Percentiles rank a stretch among this genome's conserved stretches.
Evolutionary conservation across 225 moss, liverwort and hornwort genomes (phyloP).

Genomic region (Neckera pumila): DNA sequence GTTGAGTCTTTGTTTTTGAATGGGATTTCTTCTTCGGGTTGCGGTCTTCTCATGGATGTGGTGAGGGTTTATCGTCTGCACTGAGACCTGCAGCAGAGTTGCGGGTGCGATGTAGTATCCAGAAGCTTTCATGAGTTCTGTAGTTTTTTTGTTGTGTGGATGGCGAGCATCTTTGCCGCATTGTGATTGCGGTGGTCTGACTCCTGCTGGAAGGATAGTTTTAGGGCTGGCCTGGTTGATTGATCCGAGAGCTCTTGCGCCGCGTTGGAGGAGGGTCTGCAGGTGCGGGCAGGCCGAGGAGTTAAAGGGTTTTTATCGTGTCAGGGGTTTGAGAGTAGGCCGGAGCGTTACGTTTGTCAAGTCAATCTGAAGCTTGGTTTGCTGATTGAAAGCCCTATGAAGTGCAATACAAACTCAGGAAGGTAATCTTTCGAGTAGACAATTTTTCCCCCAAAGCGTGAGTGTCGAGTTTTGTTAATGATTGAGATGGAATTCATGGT

Average conservation of each 20-base stretch:
- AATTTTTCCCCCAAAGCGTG: not conserved
- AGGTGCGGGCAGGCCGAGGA: not conserved
- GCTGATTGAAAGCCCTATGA: not conserved
- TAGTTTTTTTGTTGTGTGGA: conserved; percentile 36
- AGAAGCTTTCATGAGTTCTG: conserved; percentile 41
- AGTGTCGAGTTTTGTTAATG: not conserved
- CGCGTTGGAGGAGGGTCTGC: not conserved
- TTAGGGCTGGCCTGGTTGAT: not conserved
- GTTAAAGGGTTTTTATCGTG: conserved; percentile 4
- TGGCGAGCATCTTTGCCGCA: conserved; percentile 4
- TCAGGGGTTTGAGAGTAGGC: not conserved
- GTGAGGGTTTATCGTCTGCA: conserved; percentile 33
- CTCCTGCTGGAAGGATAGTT: not conserved
- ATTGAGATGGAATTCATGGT: not conserved
- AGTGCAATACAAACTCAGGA: conserved; percentile 19
- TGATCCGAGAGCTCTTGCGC: not conserved
- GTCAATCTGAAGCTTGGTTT: conserved; percentile 27
- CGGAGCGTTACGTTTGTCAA: conserved; percentile 13
- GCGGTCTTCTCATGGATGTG: conserved; percentile 30
- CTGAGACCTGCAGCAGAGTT: conserved; percentile 1
- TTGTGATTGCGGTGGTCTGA: not conserved
- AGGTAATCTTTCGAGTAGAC: conserved; percentile 2
- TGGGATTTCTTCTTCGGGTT: conserved; percentile 1
- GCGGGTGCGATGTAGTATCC: conserved; percentile 25
- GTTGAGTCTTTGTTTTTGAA: conserved; percentile 4